Base-by-base conservation (phyloP, 805 yeast species). In the Pichia scutulata region DNA sequence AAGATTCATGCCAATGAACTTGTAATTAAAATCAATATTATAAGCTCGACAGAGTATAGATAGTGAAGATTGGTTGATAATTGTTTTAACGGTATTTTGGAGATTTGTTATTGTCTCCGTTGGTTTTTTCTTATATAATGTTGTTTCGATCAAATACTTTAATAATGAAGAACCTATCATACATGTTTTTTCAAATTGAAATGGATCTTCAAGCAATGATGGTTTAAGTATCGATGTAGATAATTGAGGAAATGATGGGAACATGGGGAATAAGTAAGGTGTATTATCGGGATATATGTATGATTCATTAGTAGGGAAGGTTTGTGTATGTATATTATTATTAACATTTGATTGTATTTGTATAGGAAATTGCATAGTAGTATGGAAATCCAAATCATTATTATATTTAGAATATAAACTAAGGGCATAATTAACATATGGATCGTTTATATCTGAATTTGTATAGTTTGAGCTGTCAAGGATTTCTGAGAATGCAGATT, bases 351-450 rank as follows among this genome's bases (percentile, higher is more conserved):
- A 16, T 33, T 33, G 37, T 16, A 33, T 33, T 33, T 43, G 37
- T 10, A 48, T 23, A 2, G 39, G 46, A 24, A 44, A 43, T 36
- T 36, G 19, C 51, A 48, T 44, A 8, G 30, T 33, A 8, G 23
- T 41, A 4, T 42, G 39, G 25, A 50, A 50, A 28, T 50, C 46
- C 4, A 37, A 14, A 39, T 50, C 52, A 21, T 46, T 50, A n/a
- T 37, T 46, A 18, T 46, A 50, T 12, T 42, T 50, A n/a, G 52
- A 36, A 26, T 23, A 50, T 21, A 46, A 25, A 7, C 30, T 26
- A 14, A 50, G 33, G 2, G 52, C 52, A 39, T 36, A 46, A 23
- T 16, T 26, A 5, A 50, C 47, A 7, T 42, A 50, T 0, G 52
- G 47, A 23, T 50, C 52, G 16, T 46, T 50, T 2, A 43, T n/a